These are phyloP conservation scores for Dioscorea zingiberensis DNA, from an alignment of 106 monocot genomes.

Conservation along the genomic window DNA sequence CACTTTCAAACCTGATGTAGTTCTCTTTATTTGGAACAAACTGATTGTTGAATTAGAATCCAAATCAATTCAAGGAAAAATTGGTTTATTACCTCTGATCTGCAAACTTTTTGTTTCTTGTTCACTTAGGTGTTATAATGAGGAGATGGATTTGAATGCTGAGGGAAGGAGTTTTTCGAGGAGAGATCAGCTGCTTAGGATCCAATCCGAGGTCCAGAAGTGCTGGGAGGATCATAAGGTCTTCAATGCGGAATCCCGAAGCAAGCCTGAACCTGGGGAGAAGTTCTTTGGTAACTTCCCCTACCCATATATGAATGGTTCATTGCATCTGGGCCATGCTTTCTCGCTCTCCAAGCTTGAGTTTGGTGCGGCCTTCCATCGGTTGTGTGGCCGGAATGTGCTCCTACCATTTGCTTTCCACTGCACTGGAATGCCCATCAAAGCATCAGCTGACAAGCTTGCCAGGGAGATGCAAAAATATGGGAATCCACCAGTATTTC, in stretches of 20 bases:
- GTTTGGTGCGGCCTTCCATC: slow-evolving; percentile 69
- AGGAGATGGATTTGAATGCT: slow-evolving; percentile 25
- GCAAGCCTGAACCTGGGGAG: slow-evolving; percentile 32
- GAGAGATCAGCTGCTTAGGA: slow-evolving; percentile 63
- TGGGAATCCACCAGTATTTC: slow-evolving; percentile 78
- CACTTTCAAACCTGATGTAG: no score
- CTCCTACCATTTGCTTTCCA: slow-evolving; percentile 91
- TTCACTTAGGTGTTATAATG: slow-evolving; percentile 3
- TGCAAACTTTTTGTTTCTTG: no score
- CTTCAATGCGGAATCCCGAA: slow-evolving; percentile 46
- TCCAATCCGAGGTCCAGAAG: slow-evolving; percentile 54
- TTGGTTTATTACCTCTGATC: no score
- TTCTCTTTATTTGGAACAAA: no score
- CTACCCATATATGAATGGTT: slow-evolving; percentile 93
- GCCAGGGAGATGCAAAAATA: slow-evolving; percentile 50
- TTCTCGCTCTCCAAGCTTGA: slow-evolving; percentile 79
- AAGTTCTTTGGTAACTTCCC: slow-evolving; percentile 97
- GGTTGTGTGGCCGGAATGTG: slow-evolving; percentile 69
- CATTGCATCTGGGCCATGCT: slow-evolving; percentile 79
- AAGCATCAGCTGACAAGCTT: slow-evolving; percentile 90
- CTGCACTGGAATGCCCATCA: slow-evolving; percentile 97
- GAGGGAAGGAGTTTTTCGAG: slow-evolving; percentile 63
- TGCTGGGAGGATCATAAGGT: slow-evolving; percentile 63
- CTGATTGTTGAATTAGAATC: no score
- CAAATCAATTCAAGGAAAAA: no score